These are phyloP conservation scores for Boechera divaricarpa DNA, from an alignment of 345 rosid genomes.

Conservation along the genomic window DNA sequence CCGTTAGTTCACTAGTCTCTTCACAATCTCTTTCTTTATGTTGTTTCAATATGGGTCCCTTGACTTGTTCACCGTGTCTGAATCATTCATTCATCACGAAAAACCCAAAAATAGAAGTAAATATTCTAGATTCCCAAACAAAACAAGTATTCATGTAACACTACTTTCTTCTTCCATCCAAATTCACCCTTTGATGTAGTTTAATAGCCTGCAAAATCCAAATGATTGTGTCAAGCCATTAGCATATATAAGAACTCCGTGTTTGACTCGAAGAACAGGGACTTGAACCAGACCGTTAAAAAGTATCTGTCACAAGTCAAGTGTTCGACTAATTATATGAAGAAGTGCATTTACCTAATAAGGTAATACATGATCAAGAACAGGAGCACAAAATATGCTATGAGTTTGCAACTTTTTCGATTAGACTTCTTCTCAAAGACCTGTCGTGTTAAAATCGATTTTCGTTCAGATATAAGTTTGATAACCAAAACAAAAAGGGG, in stretches of 20 bases:
- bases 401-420: constrained; percentile 66
- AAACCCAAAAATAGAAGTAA: constrained; percentile 17
- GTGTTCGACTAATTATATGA: neutral
- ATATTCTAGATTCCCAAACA: neutral
- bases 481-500: neutral
- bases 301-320: neutral
- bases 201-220: constrained; percentile 37
- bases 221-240: constrained; percentile 23
- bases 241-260: neutral
- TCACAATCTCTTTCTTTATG: constrained; percentile 36
- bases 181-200: constrained; percentile 34
- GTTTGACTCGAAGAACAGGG: neutral
- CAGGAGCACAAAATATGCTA: constrained; percentile 59
- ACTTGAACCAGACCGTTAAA: neutral
- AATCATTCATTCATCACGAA: constrained; percentile 34
- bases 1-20: constrained; percentile 33
- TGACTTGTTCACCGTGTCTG: constrained; percentile 25
- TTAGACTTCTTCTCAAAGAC: constrained; percentile 87
- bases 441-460: constrained; percentile 45
- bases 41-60: constrained; percentile 39
- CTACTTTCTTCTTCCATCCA: constrained; percentile 17
- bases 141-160: constrained; percentile 9
- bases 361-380: constrained; percentile 66
- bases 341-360: constrained; percentile 53
- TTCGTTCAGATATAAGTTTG: constrained; percentile 18